Base-by-base conservation (phyloP, 495 filamentous ascomycete species). In the Tetracladium setigerum region DNA sequence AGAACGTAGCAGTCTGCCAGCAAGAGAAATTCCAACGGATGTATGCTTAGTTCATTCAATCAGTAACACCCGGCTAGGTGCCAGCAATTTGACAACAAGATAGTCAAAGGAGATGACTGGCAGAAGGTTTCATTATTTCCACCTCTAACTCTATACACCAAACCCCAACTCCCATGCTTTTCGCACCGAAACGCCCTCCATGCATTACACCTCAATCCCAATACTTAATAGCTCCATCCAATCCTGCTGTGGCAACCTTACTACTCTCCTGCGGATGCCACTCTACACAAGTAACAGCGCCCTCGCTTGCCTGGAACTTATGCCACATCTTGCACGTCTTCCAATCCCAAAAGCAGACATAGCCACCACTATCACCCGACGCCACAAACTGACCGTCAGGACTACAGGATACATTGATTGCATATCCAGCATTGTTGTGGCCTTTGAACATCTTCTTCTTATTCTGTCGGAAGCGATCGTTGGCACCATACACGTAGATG, bases 281-380 rank as follows among this genome's bases (percentile, higher is more conserved):
- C 64, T 84, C 83, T 38, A 88, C 70, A 55, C 81, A 86, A 40
- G 86, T 87, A 36, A 95, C 77, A 12, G 91, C 78, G 5, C 83
- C 81, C 37, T 86, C 83, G 44, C 82, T 78, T 2, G 87, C 89
- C 64, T 83, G 71, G 44, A 98, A 78, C 78, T 97, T 97, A 65
- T 92, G 86, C 65, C 84, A 95, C 87, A 98, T 87, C 68, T 95
- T 97, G 58, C 90, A 89, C 32, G 88, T 95, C 79, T 97, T 98
- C 81, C 87, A 97, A 64, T 96, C 91, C 90, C 90, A 98, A 69
- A 95, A 95, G 65, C 87, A 95, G 37, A 91, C 81, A 56, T 77
- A 95, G 17, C 92, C 92, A 33, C 73, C 89, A 33, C 73, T 83
- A 62, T 97, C 94, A 45, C 92, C 92, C 30, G 76, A 83, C 11